Base-by-base conservation (phyloP, 140 eudicot species). In the Erigeron philadelphicus region DNA sequence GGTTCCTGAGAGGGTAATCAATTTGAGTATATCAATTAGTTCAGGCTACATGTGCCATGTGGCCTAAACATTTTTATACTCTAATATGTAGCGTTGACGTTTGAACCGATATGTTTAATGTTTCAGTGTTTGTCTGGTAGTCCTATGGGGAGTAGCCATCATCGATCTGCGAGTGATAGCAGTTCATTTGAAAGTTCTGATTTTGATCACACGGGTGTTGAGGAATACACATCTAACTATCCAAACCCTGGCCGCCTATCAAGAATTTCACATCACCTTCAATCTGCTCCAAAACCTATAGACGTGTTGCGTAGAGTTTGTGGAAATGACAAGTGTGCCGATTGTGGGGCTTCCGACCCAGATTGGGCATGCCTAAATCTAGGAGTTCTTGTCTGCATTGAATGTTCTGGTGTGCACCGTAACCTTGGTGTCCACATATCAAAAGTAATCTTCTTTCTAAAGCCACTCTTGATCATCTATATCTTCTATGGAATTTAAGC, bases 351-450 rank as follows among this genome's bases (percentile, higher is more conserved):
- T 25, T 79, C 96, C 15, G 98, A 92, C 76, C 98, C 98, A 0
- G 96, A 92, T 83, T 92, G 96, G 98, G 98, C 98, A 72, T 92
- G 96, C 74, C 83, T 92, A 73, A 92, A 92, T 86, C 84, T 92
- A 0, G 98, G 98, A 8, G 86, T 92, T 68, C 88, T 92, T 78
- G 90, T 92, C 54, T 92, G 98, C 82, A 92, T 92, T 54, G 98
- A 92, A 74, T 92, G 98, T 86, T 92, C 98, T 44, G 98, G 98
- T 42, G 98, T 92, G 61, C 98, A 92, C 81, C 92, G 98, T 68
- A 92, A 92, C 80, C 98, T 92, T 56, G 98, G 98, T 63, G 98
- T 92, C 70, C 98, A 92, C 81, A 86, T 92, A 79, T 92, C 98
- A 46, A 92, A 92, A 93, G 98, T 92, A 64, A 72, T 60, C 58